A percentile compares a stretch with the other conserved stretches of the same genome.
phyloP scores from a whole-genome alignment of 192 early-diverging fungal genomes.

The Backusella psychrophila region DNA sequence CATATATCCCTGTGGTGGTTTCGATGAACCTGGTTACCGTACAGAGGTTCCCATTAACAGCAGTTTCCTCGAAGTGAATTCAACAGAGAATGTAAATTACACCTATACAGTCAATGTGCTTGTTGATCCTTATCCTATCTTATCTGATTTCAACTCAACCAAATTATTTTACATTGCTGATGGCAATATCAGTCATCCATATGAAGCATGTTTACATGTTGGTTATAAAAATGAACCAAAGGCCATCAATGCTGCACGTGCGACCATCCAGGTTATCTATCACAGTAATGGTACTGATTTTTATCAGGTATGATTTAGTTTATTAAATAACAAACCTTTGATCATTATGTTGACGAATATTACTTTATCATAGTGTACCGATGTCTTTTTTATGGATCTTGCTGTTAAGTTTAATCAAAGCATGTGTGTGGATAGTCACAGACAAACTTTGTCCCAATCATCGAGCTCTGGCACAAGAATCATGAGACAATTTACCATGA shows the following conservation, averaged over 20 bases:
- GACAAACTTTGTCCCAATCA: neutral
- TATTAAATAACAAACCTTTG: neutral
- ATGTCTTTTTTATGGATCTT: constrained; percentile 6
- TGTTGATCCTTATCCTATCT: neutral
- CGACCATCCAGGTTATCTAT: neutral
- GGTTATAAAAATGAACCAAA: neutral
- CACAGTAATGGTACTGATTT: neutral
- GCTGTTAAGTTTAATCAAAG: neutral
- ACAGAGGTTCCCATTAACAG: neutral
- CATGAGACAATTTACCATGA: neutral
- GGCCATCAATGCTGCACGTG: neutral
- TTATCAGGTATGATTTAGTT: neutral
- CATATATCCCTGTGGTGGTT: neutral
- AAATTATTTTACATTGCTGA: neutral
- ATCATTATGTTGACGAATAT: neutral
- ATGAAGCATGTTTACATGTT: neutral
- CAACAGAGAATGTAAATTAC: neutral
- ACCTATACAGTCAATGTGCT: neutral
- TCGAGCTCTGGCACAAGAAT: neutral
- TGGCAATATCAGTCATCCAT: neutral
- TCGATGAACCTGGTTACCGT: neutral
- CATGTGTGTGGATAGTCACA: neutral
- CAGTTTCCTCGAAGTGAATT: neutral
- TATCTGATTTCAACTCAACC: neutral
- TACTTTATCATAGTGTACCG: neutral